Evolutionary conservation across 192 early-diverging fungal species (phyloP), one percentile per base, ranked within the genome.

Genomic region (Mortierella antarctica): DNA sequence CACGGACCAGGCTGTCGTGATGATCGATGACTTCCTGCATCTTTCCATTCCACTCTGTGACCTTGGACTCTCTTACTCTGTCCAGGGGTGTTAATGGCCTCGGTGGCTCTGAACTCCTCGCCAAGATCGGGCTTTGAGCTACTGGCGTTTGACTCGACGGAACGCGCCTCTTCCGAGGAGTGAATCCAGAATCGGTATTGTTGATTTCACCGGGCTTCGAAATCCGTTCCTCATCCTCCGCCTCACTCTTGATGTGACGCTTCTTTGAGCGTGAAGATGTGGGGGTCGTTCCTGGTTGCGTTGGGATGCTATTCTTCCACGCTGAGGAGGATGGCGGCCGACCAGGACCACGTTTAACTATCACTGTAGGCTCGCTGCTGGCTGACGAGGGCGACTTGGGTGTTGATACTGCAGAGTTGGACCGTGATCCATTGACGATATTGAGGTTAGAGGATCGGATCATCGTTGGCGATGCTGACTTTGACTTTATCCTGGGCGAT

Each of bases 1-100:
- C 89, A 41, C 87, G 77, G n/a, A 86, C 79, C n/a, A 82, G 46
- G 40, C 71, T 69, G 49, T 91, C 89, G 65, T 91, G 88, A 46
- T 72, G 70, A 46, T 87, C 83, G 52, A 89, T 71, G 40, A 89
- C 74, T 21, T 70, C 59, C 31, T 85, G 83, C 23, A 92, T 70
- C 17, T 86, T 66, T 18, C 52, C 57, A 56, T 83, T 82, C 65
- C 85, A 69, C 40, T 87, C 83, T 7, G 40, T 57, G 15, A 87
- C 72, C 17, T 61, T 71, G 18, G 65, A 65, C 54, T 71, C 73
- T 57, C 83, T 69, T 49, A 71, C 50, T 18, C 58, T 59, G 12
- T 91, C 88, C 21, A 92, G 49, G 6, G 88, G 84, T 23, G 88
- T 83, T 18, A 72, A 31, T 61, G 76, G 72, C 48, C 73, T 76